These are phyloP conservation scores for Coemansia sp. DNA, from an alignment of 192 early-diverging fungal species.

Conservation along the genomic window DNA sequence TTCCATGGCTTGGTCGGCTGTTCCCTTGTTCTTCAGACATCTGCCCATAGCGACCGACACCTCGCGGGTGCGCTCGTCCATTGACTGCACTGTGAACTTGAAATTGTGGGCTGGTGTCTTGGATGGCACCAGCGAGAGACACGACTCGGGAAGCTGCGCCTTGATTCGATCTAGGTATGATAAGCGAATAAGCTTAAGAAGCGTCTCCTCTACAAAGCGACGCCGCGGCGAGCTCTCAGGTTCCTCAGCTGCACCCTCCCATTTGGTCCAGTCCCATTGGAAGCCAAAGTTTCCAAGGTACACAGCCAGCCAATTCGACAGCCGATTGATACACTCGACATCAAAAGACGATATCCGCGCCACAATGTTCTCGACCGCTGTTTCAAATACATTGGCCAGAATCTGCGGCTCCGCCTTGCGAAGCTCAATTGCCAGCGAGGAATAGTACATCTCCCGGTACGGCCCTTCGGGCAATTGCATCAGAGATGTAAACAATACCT, in stretches of 20 bases:
- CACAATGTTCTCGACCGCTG: conserved; percentile 28
- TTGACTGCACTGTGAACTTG: conserved; percentile 60
- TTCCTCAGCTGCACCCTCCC: conserved; percentile 51
- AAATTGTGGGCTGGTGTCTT: conserved; percentile 70
- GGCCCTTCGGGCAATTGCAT: conserved; percentile 59
- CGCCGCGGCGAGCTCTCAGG: conserved; percentile 24
- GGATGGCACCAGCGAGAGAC: conserved; percentile 58
- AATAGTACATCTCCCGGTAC: conserved; percentile 51
- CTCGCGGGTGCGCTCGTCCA: conserved; percentile 63
- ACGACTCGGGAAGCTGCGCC: conserved; percentile 69
- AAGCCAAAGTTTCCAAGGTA: conserved; percentile 94
- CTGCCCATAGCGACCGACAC: conserved; percentile 55
- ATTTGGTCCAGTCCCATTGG: conserved; percentile 85
- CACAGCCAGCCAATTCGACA: conserved; percentile 86
- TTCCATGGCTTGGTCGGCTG: conserved; percentile 44
- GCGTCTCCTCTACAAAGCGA: conserved; percentile 78
- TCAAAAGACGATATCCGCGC: conserved; percentile 53
- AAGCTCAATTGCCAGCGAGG: conserved; percentile 55
- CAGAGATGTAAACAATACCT: conserved; percentile 59
- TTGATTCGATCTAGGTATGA: conserved; percentile 89
- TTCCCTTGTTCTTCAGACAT: conserved; percentile 51
- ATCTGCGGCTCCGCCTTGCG: conserved; percentile 53
- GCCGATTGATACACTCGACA: conserved; percentile 78
- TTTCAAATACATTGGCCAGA: conserved; percentile 31
- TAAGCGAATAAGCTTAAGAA: conserved; percentile 82